These are phyloP conservation scores for Geotrichum fermentans DNA, from an alignment of 1,139 yeast genomes.

Conservation along the genomic window DNA sequence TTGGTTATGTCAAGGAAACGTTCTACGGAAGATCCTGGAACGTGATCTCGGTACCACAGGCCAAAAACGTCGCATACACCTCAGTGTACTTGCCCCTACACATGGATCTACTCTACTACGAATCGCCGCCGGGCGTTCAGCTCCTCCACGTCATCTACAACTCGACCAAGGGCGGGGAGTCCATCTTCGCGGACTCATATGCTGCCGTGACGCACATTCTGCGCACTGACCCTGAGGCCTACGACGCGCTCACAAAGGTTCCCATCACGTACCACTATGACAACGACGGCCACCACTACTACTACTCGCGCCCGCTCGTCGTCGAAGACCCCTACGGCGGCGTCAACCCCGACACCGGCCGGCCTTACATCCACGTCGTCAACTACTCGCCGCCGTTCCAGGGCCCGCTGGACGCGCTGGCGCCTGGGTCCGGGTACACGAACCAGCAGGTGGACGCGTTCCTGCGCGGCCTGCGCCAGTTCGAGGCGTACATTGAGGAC, in stretches of 20 bases:
- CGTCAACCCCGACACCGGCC: slow-evolving; percentile 33
- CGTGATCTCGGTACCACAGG: slow-evolving; percentile 55
- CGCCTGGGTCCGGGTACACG: slow-evolving; percentile 26
- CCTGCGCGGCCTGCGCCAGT: slow-evolving; percentile 53
- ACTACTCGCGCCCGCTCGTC: slow-evolving; percentile 59
- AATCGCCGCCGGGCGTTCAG: slow-evolving; percentile 81
- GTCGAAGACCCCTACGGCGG: slow-evolving; percentile 49
- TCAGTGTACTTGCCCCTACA: slow-evolving; percentile 65
- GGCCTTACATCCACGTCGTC: slow-evolving; percentile 49
- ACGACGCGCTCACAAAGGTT: slow-evolving; percentile 54
- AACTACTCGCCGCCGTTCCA: slow-evolving; percentile 86
- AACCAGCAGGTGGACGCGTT: slow-evolving; percentile 46
- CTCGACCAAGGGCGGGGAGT: slow-evolving; percentile 64
- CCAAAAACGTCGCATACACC: slow-evolving; percentile 75
- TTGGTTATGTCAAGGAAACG: slow-evolving; percentile 69
- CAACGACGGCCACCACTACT: slow-evolving; percentile 60
- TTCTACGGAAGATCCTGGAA: slow-evolving; percentile 74
- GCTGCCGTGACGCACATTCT: slow-evolving; percentile 57
- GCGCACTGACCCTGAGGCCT: slow-evolving; percentile 57
- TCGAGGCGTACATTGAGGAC: slow-evolving; percentile 56
- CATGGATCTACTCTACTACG: slow-evolving; percentile 75
- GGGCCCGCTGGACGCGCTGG: slow-evolving; percentile 58
- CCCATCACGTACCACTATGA: slow-evolving; percentile 71
- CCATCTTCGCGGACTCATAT: slow-evolving; percentile 69
- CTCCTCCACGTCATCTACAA: slow-evolving; percentile 63